Evolutionary conservation across 2,329 filamentous ascomycete genomes (phyloP), one percentile per base, ranked within the genome.

Genomic region (Aaosphaeria pasadenensis): DNA sequence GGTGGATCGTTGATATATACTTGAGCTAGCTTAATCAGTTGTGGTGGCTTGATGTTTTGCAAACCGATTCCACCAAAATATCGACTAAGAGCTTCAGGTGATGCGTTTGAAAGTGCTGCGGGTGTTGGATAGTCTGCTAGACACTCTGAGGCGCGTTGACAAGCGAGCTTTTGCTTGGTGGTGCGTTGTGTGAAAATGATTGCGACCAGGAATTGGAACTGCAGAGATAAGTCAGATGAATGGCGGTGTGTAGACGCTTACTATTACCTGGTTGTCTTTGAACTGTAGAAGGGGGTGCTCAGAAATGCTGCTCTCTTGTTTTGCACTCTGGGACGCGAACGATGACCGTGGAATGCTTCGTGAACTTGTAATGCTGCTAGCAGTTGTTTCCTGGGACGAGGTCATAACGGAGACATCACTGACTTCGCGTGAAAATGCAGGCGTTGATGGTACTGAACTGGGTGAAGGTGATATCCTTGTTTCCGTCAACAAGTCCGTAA

Each of bases 11-110:
- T 45, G 24, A 45, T 13, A 40, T 45, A 45, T 45, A 6, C 44
- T 40, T 45, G 35, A 33, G 44, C 44, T 45, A 45, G 44, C 36
- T 45, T 45, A 40, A 45, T 45, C 28, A 45, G 33, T 31, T 45
- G 44, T 30, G 44, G 44, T 39, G 44, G 44, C 36, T 45, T 45
- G 36, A 45, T 36, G 24, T 39, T 45, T 45, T 45, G 36, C 17
- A 45, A 40, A 40, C 44, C 36, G 36, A 45, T 45, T 13, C 44
- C 35, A 24, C 33, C 29, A 6, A 45, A 45, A 31, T 39, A 45
- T 39, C 31, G 29, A 40, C 33, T 45, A 13, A 45, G 44, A 30
- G 44, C 32, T 45, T 39, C 35, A 40, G 44, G 32, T 24, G 33
- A 39, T 39, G 44, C 44, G 28, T 39, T 40, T 39, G 44, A 45